Percentiles rank a stretch among this genome's conserved stretches.
Evolutionary conservation across 805 yeast species (phyloP).

Genomic region (Candida boleticola): DNA sequence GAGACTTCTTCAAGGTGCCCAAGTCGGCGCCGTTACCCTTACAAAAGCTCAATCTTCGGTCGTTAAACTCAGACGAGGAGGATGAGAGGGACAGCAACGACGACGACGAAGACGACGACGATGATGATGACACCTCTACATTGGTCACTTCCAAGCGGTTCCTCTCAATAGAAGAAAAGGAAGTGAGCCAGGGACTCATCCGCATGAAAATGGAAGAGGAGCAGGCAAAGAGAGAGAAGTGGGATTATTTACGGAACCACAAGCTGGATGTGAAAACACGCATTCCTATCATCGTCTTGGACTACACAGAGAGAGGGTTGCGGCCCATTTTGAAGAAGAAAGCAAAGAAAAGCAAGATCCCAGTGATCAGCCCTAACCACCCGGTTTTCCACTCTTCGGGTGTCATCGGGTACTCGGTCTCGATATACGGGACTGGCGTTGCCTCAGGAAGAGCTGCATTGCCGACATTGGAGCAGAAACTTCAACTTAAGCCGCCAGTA

Average conservation of each 20-base stretch:
- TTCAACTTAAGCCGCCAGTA: slow-evolving; percentile 8
- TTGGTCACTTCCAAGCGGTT: slow-evolving; percentile 1
- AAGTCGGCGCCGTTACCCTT: not conserved
- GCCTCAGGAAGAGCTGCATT: slow-evolving; percentile 1
- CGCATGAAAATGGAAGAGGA: not conserved
- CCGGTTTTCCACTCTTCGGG: slow-evolving; percentile 29
- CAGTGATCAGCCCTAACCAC: slow-evolving; percentile 29
- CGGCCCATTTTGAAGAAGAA: not conserved
- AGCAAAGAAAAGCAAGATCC: slow-evolving; percentile 14
- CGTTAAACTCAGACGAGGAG: not conserved
- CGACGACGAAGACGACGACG: slow-evolving; percentile 1
- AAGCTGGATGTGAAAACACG: slow-evolving; percentile 11
- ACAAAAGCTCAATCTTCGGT: not conserved
- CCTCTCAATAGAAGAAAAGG: slow-evolving; percentile 3
- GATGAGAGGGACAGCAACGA: not conserved
- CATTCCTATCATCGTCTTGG: slow-evolving; percentile 24
- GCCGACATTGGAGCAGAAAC: not conserved
- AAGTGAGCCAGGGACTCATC: not conserved
- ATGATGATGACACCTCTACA: slow-evolving; percentile 8
- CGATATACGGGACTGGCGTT: not conserved
- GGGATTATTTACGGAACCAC: slow-evolving; percentile 5
- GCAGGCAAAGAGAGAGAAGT: slow-evolving; percentile 1
- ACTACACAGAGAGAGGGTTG: slow-evolving; percentile 18
- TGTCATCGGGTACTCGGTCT: not conserved
- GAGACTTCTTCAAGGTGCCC: slow-evolving; percentile 15